Evolutionary conservation across 2,329 filamentous ascomycete genomes (phyloP), one percentile per base, ranked within the genome.

Genomic region (Madurella mycetomatis): DNA sequence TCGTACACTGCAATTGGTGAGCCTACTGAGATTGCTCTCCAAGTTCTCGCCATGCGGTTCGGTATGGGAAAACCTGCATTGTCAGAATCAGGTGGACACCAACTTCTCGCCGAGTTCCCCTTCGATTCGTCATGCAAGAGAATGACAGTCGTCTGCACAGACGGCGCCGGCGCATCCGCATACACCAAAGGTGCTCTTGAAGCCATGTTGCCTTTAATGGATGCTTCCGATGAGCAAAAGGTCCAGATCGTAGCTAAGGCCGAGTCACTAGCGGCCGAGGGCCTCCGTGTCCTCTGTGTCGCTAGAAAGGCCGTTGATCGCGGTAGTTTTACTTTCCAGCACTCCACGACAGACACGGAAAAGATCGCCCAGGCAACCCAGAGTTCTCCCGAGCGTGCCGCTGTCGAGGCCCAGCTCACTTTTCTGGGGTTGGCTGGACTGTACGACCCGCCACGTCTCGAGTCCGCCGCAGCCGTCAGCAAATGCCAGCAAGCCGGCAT

Each of bases 81-180:
- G 17, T 54, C 73, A 9, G 62, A 67, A 19, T 66, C 68, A 18
- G 69, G 69, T n/a, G 62, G 66, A 19, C 75, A 77, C 53, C 68
- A 30, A 7, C 70, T 85, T 43, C 63, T 87, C 9, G 79, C 82
- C 1, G 87, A 90, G 63, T 85, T 85, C 51, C 85, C 86, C 2
- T 90, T 90, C 64, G 86, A 90, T 66, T 88, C 85, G 0, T 81
- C 82, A 39, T 81, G 86, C 69, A 90, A 90, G 72, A 80, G 85
- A 55, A 90, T 90, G 86, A 86, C 84, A 39, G 85, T 89, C 47
- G 78, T 88, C 30, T 88, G 86, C 69, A 64, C 66, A 9, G 60
- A 65, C 42, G 67, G 68, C 8, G 67, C 63, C 42, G 70, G 70
- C 19, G 64, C 67, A 11, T 69, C 72, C 12, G 75, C 82, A 16